Evolutionary conservation across 306 rosid species (phyloP), one percentile per base, ranked within the genome.

Genomic region (Citrullus colocynthis): DNA sequence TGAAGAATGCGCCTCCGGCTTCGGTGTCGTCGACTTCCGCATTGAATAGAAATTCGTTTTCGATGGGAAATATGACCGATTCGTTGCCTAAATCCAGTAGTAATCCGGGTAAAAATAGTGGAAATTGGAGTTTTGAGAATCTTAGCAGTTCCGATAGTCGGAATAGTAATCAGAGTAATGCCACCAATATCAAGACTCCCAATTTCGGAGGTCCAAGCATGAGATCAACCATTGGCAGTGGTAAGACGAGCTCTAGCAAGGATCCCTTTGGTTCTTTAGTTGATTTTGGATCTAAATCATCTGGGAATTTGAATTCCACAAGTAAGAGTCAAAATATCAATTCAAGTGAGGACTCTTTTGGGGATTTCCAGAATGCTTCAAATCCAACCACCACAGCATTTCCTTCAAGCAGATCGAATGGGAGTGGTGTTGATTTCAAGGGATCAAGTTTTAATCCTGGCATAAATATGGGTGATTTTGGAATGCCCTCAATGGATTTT

Each of bases 251-350:
- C 84, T 85, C 89, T 58, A 88, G 61, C 62, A 85, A 85, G 32
- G 99, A 96, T 82, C 99, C 97, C 9, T 96, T 96, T 87, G 91
- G 89, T 82, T 91, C 96, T 78, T 88, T 96, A 84, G 80, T 85
- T 79, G 89, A 93, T 82, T 84, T 96, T 79, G 92, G 93, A 75
- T 81, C 92, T 36, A 92, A 90, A 75, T 88, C 83, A 78, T 75
- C 93, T 6, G 88, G 78, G 76, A 77, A 80, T 76, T 83, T 88
- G 59, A 89, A 89, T 83, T 84, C 97, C n/a, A 81, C 88, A 34
- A 87, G 81, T 54, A 88, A 85, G 78, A 63, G 64, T 15, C 52
- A 18, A 14, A 85, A 83, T 81, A 59, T 42, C 76, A 81, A 79
- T 10, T 39, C 64, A 6, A 75, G 55, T 42, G 84, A 85, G 80